phyloP scores from a whole-genome alignment of 768 basidiomycete species.

The Mycena filopes region DNA sequence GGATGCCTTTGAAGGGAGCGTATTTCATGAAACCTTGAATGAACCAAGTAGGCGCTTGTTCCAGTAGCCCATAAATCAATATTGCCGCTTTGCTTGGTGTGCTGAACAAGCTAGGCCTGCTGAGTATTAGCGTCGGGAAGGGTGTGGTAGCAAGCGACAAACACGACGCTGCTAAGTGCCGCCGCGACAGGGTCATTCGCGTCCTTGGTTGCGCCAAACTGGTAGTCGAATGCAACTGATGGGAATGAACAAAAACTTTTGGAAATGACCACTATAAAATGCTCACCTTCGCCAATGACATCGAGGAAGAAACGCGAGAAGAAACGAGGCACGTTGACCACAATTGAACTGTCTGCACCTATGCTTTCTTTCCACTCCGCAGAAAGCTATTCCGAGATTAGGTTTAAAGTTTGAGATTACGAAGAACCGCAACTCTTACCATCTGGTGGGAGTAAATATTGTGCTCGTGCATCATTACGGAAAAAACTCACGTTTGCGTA shows the following conservation, averaged over 20 bases:
- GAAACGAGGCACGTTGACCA: constrained; percentile 62
- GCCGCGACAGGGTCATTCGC: constrained; percentile 6
- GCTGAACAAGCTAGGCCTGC: background rate
- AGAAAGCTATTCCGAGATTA: constrained; percentile 47
- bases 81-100: constrained; percentile 15
- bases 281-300: constrained; percentile 61
- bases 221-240: constrained; percentile 26
- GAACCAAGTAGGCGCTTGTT: constrained; percentile 5
- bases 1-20: constrained; percentile 6
- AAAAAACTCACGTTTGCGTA: constrained; percentile 51
- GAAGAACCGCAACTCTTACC: background rate
- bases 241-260: constrained; percentile 33
- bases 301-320: constrained; percentile 62
- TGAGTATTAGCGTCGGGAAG: background rate
- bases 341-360: constrained; percentile 50
- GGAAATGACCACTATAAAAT: constrained; percentile 55
- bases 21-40: constrained; percentile 13
- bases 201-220: constrained; percentile 16
- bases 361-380: constrained; percentile 60
- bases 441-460: constrained; percentile 18
- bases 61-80: constrained; percentile 19
- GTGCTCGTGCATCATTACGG: constrained; percentile 32
- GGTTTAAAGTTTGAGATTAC: constrained; percentile 52
- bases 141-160: background rate
- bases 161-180: constrained; percentile 22